Conservation (phyloP, 2,329 filamentous ascomycete species). For the Peltaster fructicola region DNA sequence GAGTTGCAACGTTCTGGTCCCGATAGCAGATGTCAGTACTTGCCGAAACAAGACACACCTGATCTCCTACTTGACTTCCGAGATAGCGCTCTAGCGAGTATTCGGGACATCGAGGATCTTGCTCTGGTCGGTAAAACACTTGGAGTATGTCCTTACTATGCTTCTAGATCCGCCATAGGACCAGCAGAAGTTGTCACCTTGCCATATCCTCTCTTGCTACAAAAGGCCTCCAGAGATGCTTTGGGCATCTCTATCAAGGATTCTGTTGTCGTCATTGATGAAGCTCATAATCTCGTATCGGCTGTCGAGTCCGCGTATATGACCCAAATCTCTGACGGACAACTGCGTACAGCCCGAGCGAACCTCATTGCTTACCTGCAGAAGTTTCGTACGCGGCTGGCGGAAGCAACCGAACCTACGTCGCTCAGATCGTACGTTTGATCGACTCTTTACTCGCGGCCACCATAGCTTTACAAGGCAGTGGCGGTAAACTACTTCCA, state of each 20-base stretch:
- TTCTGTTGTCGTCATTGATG: constrained; percentile 88
- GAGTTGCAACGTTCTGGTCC: constrained; percentile 64
- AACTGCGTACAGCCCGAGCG: constrained; percentile 52
- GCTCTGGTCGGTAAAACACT: constrained; percentile 59
- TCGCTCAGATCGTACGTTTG: constrained; percentile 71
- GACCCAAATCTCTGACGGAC: constrained; percentile 52
- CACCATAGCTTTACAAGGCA: constrained; percentile 8
- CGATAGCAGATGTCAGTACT: constrained; percentile 54
- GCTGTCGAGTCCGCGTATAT: constrained; percentile 79
- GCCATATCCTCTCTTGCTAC: constrained; percentile 78
- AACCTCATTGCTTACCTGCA: constrained; percentile 72
- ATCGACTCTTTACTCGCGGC: constrained; percentile 48
- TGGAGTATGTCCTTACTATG: constrained; percentile 86
- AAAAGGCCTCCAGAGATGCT: constrained; percentile 73
- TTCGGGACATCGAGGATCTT: constrained; percentile 89
- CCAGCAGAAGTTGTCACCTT: constrained; percentile 67
- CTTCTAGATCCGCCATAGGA: constrained; percentile 68
- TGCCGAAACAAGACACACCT: constrained; percentile 63
- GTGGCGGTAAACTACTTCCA: constrained; percentile 52
- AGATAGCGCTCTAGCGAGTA: constrained; percentile 63
- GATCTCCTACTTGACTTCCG: constrained; percentile 61
- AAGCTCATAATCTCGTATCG: constrained; percentile 96
- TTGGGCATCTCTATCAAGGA: constrained; percentile 70
- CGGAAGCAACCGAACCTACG: constrained; percentile 78
- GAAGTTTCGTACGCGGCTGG: constrained; percentile 73